Evolutionary conservation across 306 rosid species (phyloP).

Genomic region (Dicorynia guianensis): DNA sequence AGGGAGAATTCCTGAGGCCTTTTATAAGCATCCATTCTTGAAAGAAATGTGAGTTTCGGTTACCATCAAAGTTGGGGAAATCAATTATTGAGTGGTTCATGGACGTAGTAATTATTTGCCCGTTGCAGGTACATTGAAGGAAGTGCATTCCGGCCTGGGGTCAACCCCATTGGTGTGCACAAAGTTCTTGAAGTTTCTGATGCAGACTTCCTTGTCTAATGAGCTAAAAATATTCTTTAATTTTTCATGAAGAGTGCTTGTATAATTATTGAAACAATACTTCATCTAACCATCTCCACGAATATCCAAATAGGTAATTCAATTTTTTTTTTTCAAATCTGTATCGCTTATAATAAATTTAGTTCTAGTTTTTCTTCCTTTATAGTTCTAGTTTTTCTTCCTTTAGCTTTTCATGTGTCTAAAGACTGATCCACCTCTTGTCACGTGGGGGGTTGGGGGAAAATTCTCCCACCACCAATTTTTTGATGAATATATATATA

Average conservation of each 20-base stretch:
- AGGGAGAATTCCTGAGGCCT: constrained; percentile 91
- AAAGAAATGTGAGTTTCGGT: constrained; percentile 90
- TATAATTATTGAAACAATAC: constrained; percentile 53
- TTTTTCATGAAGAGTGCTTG: constrained; percentile 40
- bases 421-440: too few relatives aligned
- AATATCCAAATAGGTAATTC: constrained; percentile 53
- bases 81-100: constrained; percentile 1
- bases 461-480: too few relatives aligned
- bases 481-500: too few relatives aligned
- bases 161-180: constrained; percentile 82
- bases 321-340: constrained; percentile 38
- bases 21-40: constrained; percentile 90
- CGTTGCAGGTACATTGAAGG: constrained; percentile 80
- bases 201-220: constrained; percentile 81
- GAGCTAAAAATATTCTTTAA: constrained; percentile 33
- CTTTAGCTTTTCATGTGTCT: too few relatives aligned
- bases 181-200: constrained; percentile 95
- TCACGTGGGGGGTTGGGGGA: too few relatives aligned
- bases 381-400: too few relatives aligned
- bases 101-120: constrained; percentile 29
- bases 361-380: background rate
- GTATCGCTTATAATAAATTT: constrained; percentile 22
- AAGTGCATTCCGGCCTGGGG: constrained; percentile 89
- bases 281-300: constrained; percentile 46
- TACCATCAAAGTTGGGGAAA: background rate